Evolutionary conservation across 2,329 filamentous ascomycete species (phyloP), one percentile per base, ranked within the genome.

Genomic region (Fusarium musae): DNA sequence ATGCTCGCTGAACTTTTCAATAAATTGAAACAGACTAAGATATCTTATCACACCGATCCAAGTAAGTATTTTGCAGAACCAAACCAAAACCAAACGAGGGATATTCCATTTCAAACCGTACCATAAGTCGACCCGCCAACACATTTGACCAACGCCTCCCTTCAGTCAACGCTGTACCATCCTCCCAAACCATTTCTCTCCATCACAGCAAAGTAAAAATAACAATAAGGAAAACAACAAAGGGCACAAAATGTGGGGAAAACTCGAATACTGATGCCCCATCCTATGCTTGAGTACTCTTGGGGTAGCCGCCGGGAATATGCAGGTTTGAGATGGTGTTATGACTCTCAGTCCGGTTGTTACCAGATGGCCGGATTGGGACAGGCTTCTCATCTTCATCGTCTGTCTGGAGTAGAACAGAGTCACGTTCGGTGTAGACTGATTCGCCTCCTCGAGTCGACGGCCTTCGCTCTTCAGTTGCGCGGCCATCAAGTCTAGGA

Each of bases 281-380:
- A 73, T 87, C 66, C 84, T 84, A 79, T 77, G 88, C 64, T 84
- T 91, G 75, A 70, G 83, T 74, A 60, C 69, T 79, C 71, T 81
- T 85, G 13, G 90, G 90, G 78, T 87, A 94, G 74, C 91, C 87
- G 16, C 92, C 92, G 7, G 92, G 92, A 23, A 94, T 87, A 77
- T 93, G 91, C 57, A 94, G 81, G 77, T 91, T 87, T 61, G 90
- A 90, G 49, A 93, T 88, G 34, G 87, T 89, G 17, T 86, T 85
- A 11, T 86, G 83, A 72, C 87, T 86, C 52, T 85, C 82, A 19
- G 80, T 82, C 54, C 84, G 54, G 58, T 72, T 75, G 54, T 75
- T 69, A 13, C 76, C 74, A 2, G 75, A 72, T 6, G 80, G 80
- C 40, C 82, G 78, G 16, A 72, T 63, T 19, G 73, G 59, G 12